These are phyloP conservation scores for Grosmannia clavigera DNA, from an alignment of 2,329 filamentous ascomycete species.

Conservation along the genomic window DNA sequence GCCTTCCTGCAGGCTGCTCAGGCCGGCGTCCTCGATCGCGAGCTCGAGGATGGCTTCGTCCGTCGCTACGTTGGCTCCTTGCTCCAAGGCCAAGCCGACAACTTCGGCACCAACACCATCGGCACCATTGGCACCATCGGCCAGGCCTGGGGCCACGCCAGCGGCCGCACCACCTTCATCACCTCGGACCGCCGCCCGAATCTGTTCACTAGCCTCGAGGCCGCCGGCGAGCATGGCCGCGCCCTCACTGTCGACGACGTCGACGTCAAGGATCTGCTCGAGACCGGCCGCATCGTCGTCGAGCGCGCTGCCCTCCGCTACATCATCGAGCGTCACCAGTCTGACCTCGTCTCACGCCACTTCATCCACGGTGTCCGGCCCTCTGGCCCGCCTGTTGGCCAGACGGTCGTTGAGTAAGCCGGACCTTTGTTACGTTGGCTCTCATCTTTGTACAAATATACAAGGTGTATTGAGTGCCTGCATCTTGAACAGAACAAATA, in stretches of 20 bases:
- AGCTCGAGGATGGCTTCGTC: slow-evolving; percentile 34
- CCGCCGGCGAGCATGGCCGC: slow-evolving; percentile 53
- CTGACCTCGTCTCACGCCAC: slow-evolving; percentile 44
- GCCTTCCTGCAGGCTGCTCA: slow-evolving; percentile 32
- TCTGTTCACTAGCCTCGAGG: slow-evolving; percentile 54
- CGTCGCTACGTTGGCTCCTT: slow-evolving; percentile 54
- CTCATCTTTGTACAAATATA: not conserved
- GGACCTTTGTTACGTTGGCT: too few relatives aligned
- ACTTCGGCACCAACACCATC: not conserved
- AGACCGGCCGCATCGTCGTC: slow-evolving; percentile 73
- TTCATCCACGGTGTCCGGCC: slow-evolving; percentile 27
- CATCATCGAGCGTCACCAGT: slow-evolving; percentile 62
- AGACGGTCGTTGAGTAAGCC: slow-evolving; percentile 22
- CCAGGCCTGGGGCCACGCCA: slow-evolving; percentile 55
- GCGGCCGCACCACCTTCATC: slow-evolving; percentile 65
- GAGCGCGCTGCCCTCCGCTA: slow-evolving; percentile 68
- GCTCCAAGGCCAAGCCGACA: slow-evolving; percentile 30
- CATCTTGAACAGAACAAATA: not conserved
- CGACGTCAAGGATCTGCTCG: slow-evolving; percentile 88
- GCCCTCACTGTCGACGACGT: slow-evolving; percentile 64
- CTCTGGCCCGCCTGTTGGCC: slow-evolving; percentile 22
- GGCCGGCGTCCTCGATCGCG: slow-evolving; percentile 20
- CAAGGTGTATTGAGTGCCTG: not conserved
- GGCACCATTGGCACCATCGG: slow-evolving; percentile 10
- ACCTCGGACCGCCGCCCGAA: slow-evolving; percentile 48